These are phyloP conservation scores for Blastobotrys peoriensis DNA, from an alignment of 805 yeast species.

Conservation along the genomic window DNA sequence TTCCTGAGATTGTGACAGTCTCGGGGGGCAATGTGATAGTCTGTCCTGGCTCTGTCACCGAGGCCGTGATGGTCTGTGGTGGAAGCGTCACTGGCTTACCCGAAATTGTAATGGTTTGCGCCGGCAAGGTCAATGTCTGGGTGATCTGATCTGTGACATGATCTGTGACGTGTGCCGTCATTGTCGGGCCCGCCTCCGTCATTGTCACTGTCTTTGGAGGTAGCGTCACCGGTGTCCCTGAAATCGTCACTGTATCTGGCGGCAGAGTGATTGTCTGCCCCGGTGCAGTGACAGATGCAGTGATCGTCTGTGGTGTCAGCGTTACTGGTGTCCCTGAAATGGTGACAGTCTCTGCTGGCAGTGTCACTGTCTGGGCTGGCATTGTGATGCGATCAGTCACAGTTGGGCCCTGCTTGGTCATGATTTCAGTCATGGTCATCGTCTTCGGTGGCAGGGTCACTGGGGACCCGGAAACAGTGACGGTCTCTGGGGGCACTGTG, in stretches of 20 bases:
- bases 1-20: conserved; percentile 12
- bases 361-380: neutral
- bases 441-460: conserved; percentile 6
- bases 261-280: conserved; percentile 6
- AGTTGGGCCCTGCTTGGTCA: conserved; percentile 3
- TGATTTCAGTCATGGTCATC: conserved; percentile 10
- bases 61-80: conserved; percentile 7
- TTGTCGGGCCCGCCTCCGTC: neutral
- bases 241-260: neutral
- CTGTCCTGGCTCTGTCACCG: conserved; percentile 19
- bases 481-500: conserved; percentile 11
- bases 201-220: conserved; percentile 6
- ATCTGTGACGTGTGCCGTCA: neutral
- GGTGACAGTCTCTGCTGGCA: conserved; percentile 14
- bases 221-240: neutral
- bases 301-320: conserved; percentile 5
- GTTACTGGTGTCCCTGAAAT: conserved; percentile 15
- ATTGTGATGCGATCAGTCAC: neutral
- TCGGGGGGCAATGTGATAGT: conserved; percentile 8
- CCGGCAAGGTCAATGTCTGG: conserved; percentile 7
- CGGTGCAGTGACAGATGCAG: conserved; percentile 11
- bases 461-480: conserved; percentile 12
- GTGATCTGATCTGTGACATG: too few relatives aligned
- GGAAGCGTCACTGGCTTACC: neutral
- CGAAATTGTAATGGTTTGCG: conserved; percentile 8